Percentiles rank a stretch among this genome's conserved stretches.
Evolutionary conservation across 306 rosid species (phyloP).

Genomic region (Cyclanthera cordifolia): DNA sequence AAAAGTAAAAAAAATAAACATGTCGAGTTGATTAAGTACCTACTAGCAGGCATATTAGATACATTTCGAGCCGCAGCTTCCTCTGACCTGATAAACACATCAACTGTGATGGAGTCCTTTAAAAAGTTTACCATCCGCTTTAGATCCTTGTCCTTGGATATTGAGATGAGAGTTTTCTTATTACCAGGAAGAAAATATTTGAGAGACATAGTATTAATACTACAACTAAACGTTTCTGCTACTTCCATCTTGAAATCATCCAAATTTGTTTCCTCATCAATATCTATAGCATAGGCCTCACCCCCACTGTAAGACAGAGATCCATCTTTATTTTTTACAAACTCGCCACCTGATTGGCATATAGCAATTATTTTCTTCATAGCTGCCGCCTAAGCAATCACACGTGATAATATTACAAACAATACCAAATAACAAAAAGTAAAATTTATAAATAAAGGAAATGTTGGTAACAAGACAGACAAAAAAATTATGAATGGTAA

Average conservation of each 20-base stretch:
- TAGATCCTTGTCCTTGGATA: constrained; percentile 88
- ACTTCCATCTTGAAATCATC: constrained; percentile 67
- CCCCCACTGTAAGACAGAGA: constrained; percentile 68
- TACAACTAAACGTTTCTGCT: constrained; percentile 62
- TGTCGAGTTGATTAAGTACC: constrained; percentile 41
- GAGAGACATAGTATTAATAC: constrained; percentile 42
- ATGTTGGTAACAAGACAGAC: neutral
- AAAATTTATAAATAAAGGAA: neutral
- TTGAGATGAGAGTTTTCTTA: constrained; percentile 74
- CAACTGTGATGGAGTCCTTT: constrained; percentile 56
- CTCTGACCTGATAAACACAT: constrained; percentile 56
- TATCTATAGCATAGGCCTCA: constrained; percentile 78
- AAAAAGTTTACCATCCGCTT: constrained; percentile 81
- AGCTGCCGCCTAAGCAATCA: constrained; percentile 42
- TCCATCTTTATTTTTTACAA: constrained; percentile 66
- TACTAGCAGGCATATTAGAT: constrained; percentile 78
- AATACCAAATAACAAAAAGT: neutral
- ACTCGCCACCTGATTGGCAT: constrained; percentile 87
- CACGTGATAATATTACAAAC: neutral
- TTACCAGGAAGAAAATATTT: constrained; percentile 92
- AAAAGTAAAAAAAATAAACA: constrained; percentile 12
- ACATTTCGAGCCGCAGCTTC: constrained; percentile 54
- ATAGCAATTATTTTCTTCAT: constrained; percentile 73
- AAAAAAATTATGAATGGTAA: neutral
- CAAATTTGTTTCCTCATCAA: constrained; percentile 53